Conservation (phyloP, 2,329 filamentous ascomycete species). For the Cadophora malorum region DNA sequence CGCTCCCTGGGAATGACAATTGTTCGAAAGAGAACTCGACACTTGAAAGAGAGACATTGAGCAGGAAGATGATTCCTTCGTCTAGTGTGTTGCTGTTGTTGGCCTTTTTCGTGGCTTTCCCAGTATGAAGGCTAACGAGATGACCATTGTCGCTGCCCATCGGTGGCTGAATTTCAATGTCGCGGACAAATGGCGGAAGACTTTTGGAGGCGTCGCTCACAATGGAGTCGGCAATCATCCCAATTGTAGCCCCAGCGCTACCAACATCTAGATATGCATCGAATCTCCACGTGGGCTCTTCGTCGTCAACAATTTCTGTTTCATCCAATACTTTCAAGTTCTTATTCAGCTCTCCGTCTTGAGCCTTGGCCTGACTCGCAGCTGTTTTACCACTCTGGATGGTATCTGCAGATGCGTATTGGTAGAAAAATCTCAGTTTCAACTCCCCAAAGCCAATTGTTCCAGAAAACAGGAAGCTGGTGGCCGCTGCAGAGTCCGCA, state of each 20-base stretch:
- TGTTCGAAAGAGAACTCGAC: background rate
- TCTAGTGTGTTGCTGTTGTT: background rate
- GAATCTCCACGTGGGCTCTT: background rate
- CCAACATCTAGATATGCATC: slow-evolving; percentile 5
- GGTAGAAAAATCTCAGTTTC: slow-evolving; percentile 18
- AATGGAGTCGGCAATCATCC: slow-evolving; percentile 5
- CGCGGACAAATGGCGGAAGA: slow-evolving; percentile 15
- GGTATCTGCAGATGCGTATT: slow-evolving; percentile 8
- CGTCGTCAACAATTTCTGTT: background rate
- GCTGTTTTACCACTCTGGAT: background rate
- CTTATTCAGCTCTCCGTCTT: background rate
- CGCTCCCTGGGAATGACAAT: background rate
- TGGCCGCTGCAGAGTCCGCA: background rate
- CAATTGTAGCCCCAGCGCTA: slow-evolving; percentile 9
- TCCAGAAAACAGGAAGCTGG: slow-evolving; percentile 17
- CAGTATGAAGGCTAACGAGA: slow-evolving; percentile 2
- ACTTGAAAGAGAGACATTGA: background rate
- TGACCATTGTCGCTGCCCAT: slow-evolving; percentile 8
- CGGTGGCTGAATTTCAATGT: background rate
- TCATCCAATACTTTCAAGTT: background rate
- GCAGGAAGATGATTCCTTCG: background rate
- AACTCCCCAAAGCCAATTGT: slow-evolving; percentile 15
- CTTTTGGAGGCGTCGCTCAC: slow-evolving; percentile 2
- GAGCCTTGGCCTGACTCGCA: slow-evolving; percentile 2
- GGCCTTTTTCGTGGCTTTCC: background rate